These are phyloP conservation scores for Colletotrichum lindemuthianum DNA, from an alignment of 2,329 filamentous ascomycete genomes.

Conservation along the genomic window DNA sequence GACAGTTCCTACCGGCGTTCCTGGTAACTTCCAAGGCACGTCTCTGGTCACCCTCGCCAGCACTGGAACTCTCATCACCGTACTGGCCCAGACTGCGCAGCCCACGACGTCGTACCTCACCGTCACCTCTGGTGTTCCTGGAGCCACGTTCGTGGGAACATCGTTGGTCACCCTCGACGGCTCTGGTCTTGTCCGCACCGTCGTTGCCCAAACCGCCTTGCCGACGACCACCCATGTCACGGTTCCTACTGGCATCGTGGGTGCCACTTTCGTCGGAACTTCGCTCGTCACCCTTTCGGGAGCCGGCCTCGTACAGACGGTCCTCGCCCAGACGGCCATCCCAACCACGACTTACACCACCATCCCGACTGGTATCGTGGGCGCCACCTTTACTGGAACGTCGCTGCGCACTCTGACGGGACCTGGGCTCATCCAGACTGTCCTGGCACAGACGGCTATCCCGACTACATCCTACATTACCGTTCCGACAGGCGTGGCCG, in stretches of 20 bases:
- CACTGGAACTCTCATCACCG: not conserved
- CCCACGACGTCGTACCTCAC: conserved; percentile 1
- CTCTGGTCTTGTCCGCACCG: not conserved
- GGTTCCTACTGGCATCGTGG: not conserved
- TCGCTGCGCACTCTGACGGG: not conserved
- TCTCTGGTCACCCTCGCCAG: not conserved
- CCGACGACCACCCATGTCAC: conserved; percentile 3
- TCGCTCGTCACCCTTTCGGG: not conserved
- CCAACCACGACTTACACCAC: conserved; percentile 7
- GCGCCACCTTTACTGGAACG: conserved; percentile 6
- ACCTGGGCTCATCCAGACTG: not conserved
- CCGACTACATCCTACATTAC: conserved; percentile 3
- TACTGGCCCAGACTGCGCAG: conserved; percentile 3
- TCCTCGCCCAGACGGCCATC: conserved; percentile 10
- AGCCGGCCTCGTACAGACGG: conserved; percentile 2
- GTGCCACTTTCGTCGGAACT: conserved; percentile 8
- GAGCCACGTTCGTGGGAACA: conserved; percentile 9
- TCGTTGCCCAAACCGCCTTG: conserved; percentile 6
- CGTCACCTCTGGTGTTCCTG: not conserved
- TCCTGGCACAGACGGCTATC: not conserved
- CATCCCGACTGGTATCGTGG: conserved; percentile 10
- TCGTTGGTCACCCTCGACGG: not conserved
- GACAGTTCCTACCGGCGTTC: conserved; percentile 4
- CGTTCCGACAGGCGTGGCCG: not conserved
- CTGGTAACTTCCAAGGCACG: conserved; percentile 2